Evolutionary conservation across 192 early-diverging fungal species (phyloP), one percentile per base, ranked within the genome.

Genomic region (Coemansia sp.): DNA sequence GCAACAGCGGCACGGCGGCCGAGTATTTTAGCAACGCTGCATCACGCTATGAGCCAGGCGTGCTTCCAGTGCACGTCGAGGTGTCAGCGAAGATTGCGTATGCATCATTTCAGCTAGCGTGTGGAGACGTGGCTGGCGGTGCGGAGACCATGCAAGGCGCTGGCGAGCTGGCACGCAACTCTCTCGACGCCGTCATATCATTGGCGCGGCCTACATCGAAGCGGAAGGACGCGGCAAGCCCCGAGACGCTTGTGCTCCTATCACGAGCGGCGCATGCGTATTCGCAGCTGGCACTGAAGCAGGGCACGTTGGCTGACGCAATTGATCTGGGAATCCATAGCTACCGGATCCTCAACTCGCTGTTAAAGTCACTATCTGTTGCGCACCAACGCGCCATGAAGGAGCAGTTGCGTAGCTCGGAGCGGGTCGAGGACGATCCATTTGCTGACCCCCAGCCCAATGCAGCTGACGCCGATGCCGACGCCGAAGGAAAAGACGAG

Each of bases 321-420:
- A 42, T 77, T 14, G 68, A 77, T 21, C 53, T 63, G 55, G 56
- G 55, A 5, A 26, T 77, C 12, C 75, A 77, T n/a, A 43, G 58
- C 32, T 71, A 77, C 53, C 75, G 75, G 5, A 53, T 77, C 5
- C 43, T 77, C 23, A 43, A 45, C 29, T 58, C 63, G 20, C 45
- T 77, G 31, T 43, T 77, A 1, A 55, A 51, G 26, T 63, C 67
- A 0, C 27, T 77, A 45, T 45, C 50, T 22, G 14, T 46, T 12
- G 53, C 49, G 23, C 66, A 47, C 10, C 30, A 55, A 1, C 38
- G 50, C 2, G 26, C 58, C 0, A 8, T 29, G 48, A 17, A 22
- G 48, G 8, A 27, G 22, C 51, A 43, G 30, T 11, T 29, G 28
- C 19, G 9, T 19, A 46, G 25, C 8, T 12, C 31, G 11, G 26